A percentile compares a stretch with the other conserved stretches of the same genome.
These are phyloP conservation scores for Suillus subalutaceus DNA, from an alignment of 768 basidiomycete genomes.

Conservation along the genomic window DNA sequence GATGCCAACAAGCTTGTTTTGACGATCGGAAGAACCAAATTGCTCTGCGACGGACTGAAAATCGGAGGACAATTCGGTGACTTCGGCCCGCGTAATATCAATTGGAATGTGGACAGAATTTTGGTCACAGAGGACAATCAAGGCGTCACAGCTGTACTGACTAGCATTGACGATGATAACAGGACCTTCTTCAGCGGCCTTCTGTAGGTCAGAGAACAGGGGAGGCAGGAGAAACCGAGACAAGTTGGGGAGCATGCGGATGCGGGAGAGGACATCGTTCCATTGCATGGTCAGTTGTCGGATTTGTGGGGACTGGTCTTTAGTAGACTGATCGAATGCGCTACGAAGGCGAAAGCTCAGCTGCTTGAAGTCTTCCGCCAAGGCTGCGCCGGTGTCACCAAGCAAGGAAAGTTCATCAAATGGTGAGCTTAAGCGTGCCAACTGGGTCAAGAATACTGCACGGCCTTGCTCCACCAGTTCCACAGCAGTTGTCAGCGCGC, in stretches of 20 bases:
- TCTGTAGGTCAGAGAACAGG: slow-evolving; percentile 9
- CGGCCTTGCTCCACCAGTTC: neutral
- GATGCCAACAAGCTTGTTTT: slow-evolving; percentile 10
- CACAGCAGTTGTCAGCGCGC: neutral
- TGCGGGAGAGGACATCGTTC: slow-evolving; percentile 12
- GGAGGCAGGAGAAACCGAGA: slow-evolving; percentile 16
- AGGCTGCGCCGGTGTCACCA: neutral
- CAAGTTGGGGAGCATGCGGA: slow-evolving; percentile 17
- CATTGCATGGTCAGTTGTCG: slow-evolving; percentile 10
- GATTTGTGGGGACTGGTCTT: slow-evolving; percentile 3
- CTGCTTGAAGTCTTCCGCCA: slow-evolving; percentile 31
- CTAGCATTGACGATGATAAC: slow-evolving; percentile 20
- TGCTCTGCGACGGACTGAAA: slow-evolving; percentile 13
- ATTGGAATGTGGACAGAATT: slow-evolving; percentile 14
- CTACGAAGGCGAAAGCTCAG: slow-evolving; percentile 15
- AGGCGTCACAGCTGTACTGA: slow-evolving; percentile 17
- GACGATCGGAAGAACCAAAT: slow-evolving; percentile 18
- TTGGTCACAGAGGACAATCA: slow-evolving; percentile 16
- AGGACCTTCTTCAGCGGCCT: slow-evolving; percentile 19
- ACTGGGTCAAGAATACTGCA: neutral
- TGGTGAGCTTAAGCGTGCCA: neutral
- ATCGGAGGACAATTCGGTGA: slow-evolving; percentile 13
- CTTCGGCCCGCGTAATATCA: slow-evolving; percentile 4
- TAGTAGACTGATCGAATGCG: neutral
- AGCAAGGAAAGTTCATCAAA: neutral